Evolutionary conservation across 345 rosid species (phyloP).

Genomic region (Noccaea caerulescens): DNA sequence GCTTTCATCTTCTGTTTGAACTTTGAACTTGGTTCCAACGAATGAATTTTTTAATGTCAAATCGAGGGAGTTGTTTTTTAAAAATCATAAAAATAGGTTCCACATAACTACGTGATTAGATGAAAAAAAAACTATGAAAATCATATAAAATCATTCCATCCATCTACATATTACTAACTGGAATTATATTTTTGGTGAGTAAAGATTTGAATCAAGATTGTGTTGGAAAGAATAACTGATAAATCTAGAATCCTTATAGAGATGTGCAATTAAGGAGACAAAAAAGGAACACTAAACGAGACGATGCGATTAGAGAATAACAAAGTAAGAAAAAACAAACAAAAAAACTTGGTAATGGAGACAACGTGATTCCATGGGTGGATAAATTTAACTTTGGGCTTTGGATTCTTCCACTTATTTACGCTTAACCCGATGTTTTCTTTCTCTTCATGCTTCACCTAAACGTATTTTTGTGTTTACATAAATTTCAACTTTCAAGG

Average conservation of each 20-base stretch:
- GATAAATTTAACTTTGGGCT: constrained; percentile 18
- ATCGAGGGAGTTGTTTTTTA: too few relatives aligned
- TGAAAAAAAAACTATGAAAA: not conserved
- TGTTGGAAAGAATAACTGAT: not conserved
- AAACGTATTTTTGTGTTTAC: not conserved
- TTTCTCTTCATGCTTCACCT: constrained; percentile 21
- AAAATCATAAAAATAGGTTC: too few relatives aligned
- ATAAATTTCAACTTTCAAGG: constrained; percentile 29
- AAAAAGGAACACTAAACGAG: constrained; percentile 45
- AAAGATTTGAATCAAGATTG: constrained; percentile 33
- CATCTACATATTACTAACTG: not conserved
- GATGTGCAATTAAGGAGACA: constrained; percentile 41
- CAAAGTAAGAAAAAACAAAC: constrained; percentile 11
- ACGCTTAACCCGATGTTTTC: constrained; percentile 38
- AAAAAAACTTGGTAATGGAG: constrained; percentile 31
- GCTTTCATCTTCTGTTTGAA: constrained; percentile 11
- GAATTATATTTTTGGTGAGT: constrained; percentile 5
- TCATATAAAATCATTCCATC: constrained; percentile 1
- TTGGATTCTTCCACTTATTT: constrained; percentile 32
- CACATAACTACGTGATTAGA: not conserved
- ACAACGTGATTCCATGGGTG: constrained; percentile 37
- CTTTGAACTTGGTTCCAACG: not conserved
- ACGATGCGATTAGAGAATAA: constrained; percentile 39
- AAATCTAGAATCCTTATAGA: constrained; percentile 33
- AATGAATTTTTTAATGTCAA: too few relatives aligned